Conservation (phyloP, 2,329 filamentous ascomycete genomes). For the Penicillium polonicum region DNA sequence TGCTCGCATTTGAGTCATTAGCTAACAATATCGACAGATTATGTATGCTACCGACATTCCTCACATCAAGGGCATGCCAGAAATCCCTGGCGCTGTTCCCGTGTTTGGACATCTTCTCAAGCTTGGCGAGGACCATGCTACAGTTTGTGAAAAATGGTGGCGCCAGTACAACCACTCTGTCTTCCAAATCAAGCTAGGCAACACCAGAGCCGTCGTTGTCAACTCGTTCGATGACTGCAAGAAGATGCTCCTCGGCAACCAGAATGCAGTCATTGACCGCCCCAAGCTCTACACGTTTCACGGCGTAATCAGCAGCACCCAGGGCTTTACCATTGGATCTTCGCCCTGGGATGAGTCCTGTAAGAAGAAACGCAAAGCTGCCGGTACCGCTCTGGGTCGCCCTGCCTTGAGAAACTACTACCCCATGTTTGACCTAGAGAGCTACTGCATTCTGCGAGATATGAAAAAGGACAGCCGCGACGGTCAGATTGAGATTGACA, state of each 20-base stretch:
- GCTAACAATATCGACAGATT: background rate
- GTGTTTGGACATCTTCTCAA: conserved; percentile 60
- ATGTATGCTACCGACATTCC: conserved; percentile 51
- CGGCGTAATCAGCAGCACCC: conserved; percentile 67
- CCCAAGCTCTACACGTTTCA: conserved; percentile 75
- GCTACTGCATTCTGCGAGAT: conserved; percentile 65
- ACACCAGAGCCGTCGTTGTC: conserved; percentile 64
- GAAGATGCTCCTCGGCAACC: conserved; percentile 67
- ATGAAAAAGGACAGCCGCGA: conserved; percentile 60
- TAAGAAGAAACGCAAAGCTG: conserved; percentile 69
- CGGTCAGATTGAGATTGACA: conserved; percentile 62
- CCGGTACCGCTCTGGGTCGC: conserved; percentile 69
- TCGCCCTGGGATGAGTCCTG: conserved; percentile 76
- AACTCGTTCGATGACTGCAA: conserved; percentile 70
- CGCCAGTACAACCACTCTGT: conserved; percentile 56
- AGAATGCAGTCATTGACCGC: conserved; percentile 69
- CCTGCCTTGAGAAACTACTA: conserved; percentile 70
- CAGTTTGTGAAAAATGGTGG: conserved; percentile 53
- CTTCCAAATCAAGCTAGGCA: conserved; percentile 52
- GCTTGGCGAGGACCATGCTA: conserved; percentile 56
- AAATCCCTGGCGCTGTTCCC: conserved; percentile 55
- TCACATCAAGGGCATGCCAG: conserved; percentile 57
- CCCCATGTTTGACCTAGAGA: conserved; percentile 73
- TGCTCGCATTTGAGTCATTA: background rate
- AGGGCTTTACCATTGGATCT: conserved; percentile 75